A percentile compares a stretch with the other conserved stretches of the same genome.
Conservation (phyloP, 345 rosid genomes). For the Lepidium sativum region DNA sequence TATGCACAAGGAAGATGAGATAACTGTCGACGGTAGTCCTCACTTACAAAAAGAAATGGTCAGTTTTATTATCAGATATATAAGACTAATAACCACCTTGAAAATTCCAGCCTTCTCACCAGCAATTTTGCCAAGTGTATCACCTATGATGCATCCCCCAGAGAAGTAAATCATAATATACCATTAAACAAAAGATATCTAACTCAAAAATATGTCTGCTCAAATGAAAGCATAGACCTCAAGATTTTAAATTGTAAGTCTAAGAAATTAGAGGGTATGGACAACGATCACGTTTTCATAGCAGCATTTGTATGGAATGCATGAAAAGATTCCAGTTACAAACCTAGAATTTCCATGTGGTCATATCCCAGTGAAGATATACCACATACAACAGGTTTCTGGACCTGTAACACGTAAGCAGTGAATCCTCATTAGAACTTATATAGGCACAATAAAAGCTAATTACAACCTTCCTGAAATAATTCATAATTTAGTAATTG, state of each 20-base stretch:
- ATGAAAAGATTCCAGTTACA: conserved; percentile 30
- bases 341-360: conserved; percentile 99
- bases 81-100: conserved; percentile 48
- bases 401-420: conserved; percentile 50
- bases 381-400: conserved; percentile 79
- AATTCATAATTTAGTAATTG: background rate
- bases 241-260: background rate
- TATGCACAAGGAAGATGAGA: conserved; percentile 8
- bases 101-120: conserved; percentile 98
- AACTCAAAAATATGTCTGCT: background rate
- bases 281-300: background rate
- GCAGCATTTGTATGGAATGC: background rate
- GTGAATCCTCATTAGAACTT: conserved; percentile 9
- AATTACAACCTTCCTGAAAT: background rate
- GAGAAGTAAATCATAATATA: conserved; percentile 8
- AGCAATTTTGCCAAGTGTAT: conserved; percentile 92
- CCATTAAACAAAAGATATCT: background rate
- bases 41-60: background rate
- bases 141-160: conserved; percentile 45
- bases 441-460: background rate
- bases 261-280: background rate
- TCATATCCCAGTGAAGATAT: conserved; percentile 91
- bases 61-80: background rate
- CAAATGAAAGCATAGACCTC: background rate
- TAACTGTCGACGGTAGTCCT: background rate